These are phyloP conservation scores for Lichtheimia ramosa DNA, from an alignment of 371 early-diverging fungal genomes.

Conservation along the genomic window DNA sequence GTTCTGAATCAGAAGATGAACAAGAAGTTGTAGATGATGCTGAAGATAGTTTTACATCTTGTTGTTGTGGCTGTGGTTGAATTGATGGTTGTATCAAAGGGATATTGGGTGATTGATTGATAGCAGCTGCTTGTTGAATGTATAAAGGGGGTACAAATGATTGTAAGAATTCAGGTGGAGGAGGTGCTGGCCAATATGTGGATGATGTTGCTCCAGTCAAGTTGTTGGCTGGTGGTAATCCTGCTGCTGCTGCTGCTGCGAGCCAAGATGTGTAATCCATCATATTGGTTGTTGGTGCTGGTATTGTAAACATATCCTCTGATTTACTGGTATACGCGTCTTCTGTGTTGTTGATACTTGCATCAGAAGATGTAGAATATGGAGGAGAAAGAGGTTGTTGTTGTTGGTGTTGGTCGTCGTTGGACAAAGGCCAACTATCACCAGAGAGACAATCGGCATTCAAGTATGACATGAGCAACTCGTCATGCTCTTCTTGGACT, in stretches of 20 bases:
- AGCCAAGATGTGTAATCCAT: slow-evolving; percentile 7
- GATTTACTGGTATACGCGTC: slow-evolving; percentile 3
- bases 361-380: slow-evolving; percentile 10
- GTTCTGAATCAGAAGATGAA: slow-evolving; percentile 26
- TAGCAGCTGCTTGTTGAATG: slow-evolving; percentile 7
- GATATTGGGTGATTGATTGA: too few relatives aligned
- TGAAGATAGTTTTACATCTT: background rate
- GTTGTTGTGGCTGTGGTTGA: slow-evolving; percentile 1
- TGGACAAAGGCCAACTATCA: slow-evolving; percentile 11
- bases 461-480: slow-evolving; percentile 38
- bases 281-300: background rate
- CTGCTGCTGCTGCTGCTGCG: slow-evolving; percentile 5
- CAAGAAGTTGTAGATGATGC: slow-evolving; percentile 7
- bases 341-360: background rate
- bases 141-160: slow-evolving; percentile 17
- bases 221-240: slow-evolving; percentile 1
- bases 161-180: slow-evolving; percentile 4
- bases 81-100: too few relatives aligned
- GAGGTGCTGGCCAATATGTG: background rate
- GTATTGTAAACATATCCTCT: slow-evolving; percentile 1
- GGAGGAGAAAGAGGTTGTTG: slow-evolving; percentile 17
- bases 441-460: slow-evolving; percentile 37
- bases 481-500: slow-evolving; percentile 7
- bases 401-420: slow-evolving; percentile 1
- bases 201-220: background rate